phyloP scores from a whole-genome alignment of 305 asterid species.

The Caryopteris hybrid region DNA sequence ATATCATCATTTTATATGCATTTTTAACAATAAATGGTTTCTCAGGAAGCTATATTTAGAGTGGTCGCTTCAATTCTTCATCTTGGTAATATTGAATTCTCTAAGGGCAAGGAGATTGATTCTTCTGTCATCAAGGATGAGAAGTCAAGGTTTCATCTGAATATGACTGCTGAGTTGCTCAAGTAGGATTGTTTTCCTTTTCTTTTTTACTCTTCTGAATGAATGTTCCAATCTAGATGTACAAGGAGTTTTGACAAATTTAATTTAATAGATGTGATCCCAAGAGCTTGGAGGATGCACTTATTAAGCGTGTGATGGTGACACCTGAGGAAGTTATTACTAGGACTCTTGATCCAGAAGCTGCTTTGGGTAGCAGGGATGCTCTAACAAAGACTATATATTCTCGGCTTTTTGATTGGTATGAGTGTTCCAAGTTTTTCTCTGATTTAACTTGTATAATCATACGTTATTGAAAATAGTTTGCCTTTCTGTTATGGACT shows the following conservation, averaged over 20 bases:
- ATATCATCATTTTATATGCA: not conserved
- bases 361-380: conserved; percentile 93
- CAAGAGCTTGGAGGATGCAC: conserved; percentile 93
- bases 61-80: conserved; percentile 95
- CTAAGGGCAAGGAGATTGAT: conserved; percentile 86
- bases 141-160: conserved; percentile 76
- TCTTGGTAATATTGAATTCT: conserved; percentile 89
- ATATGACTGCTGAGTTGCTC: conserved; percentile 77
- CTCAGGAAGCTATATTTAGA: conserved; percentile 89
- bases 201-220: conserved; percentile 12
- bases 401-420: conserved; percentile 95
- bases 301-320: conserved; percentile 96
- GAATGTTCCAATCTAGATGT: not conserved
- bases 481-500: conserved; percentile 21
- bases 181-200: conserved; percentile 38
- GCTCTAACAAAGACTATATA: conserved; percentile 91
- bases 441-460: conserved; percentile 5
- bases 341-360: conserved; percentile 93
- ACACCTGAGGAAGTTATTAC: conserved; percentile 97
- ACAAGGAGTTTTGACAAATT: conserved; percentile 11
- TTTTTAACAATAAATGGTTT: conserved; percentile 16
- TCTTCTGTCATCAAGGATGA: conserved; percentile 89
- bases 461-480: conserved; percentile 9
- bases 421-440: conserved; percentile 9
- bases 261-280: conserved; percentile 74